A percentile compares a stretch with the other conserved stretches of the same genome.
These are phyloP conservation scores for Fusarium phyllophilum DNA, from an alignment of 2,329 filamentous ascomycete genomes.

Conservation along the genomic window DNA sequence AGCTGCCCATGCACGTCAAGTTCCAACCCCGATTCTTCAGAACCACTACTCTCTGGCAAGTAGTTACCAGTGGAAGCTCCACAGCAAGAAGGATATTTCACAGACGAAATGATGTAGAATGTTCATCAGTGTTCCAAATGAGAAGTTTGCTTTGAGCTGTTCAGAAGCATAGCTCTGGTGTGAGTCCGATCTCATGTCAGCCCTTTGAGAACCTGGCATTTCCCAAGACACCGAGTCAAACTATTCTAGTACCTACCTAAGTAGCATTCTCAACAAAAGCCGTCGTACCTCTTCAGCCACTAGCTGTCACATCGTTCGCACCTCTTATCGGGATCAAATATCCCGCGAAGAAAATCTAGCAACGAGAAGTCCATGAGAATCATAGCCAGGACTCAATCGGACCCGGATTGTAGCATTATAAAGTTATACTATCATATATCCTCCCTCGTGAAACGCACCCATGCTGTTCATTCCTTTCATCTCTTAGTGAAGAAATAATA, in stretches of 20 bases:
- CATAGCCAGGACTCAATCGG: slow-evolving; percentile 37
- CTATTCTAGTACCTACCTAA: background rate
- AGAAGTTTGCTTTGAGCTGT: background rate
- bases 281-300: background rate
- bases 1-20: slow-evolving; percentile 29
- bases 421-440: slow-evolving; percentile 42
- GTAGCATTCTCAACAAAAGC: background rate
- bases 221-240: background rate
- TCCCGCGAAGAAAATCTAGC: background rate
- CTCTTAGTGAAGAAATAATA: background rate
- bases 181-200: background rate
- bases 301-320: background rate
- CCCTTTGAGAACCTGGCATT: background rate
- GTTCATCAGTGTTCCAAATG: background rate
- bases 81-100: slow-evolving; percentile 5
- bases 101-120: background rate
- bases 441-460: slow-evolving; percentile 8
- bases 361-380: slow-evolving; percentile 29
- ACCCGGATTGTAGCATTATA: slow-evolving; percentile 41
- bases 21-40: slow-evolving; percentile 28
- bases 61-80: slow-evolving; percentile 40
- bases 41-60: slow-evolving; percentile 35
- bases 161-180: background rate
- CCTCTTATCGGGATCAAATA: background rate
- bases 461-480: slow-evolving; percentile 9